Conservation (phyloP, 2,329 filamentous ascomycete species). For the Scorias spongiosa region DNA sequence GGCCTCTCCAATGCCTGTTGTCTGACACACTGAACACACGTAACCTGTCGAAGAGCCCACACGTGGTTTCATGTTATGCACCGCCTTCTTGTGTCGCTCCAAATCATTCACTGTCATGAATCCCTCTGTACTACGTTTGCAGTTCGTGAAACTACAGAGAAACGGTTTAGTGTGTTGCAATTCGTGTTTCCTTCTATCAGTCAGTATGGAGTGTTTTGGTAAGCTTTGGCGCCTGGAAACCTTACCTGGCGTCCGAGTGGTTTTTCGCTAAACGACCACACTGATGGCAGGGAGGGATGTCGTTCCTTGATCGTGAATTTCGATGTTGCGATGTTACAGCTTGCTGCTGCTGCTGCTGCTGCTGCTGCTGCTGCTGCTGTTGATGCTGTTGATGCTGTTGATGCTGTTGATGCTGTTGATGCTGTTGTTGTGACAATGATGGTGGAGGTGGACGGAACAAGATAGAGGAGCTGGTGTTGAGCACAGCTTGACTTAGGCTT, state of each 20-base stretch:
- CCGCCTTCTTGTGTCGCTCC: conserved; percentile 60
- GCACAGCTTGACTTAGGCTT: neutral
- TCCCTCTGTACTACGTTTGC: conserved; percentile 41
- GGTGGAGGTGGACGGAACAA: neutral
- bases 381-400: no score
- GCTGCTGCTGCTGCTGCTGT: no score
- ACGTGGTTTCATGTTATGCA: conserved; percentile 38
- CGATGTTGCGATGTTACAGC: no score
- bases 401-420: neutral
- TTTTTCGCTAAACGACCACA: neutral
- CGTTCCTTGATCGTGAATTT: neutral
- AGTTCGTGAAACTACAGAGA: conserved; percentile 44
- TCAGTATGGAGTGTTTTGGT: neutral
- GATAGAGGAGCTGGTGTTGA: neutral
- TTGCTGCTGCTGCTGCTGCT: no score
- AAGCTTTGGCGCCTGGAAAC: neutral
- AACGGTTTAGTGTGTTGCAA: conserved; percentile 55
- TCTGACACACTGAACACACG: conserved; percentile 47
- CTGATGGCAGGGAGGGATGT: neutral
- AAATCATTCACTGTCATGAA: conserved; percentile 78
- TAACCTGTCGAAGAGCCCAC: conserved; percentile 27
- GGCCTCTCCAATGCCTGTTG: conserved; percentile 14
- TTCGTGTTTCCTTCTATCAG: conserved; percentile 50
- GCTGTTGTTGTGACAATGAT: neutral
- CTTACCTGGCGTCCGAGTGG: neutral